Percentiles rank a stretch among this genome's conserved stretches.
Conservation (phyloP, 495 filamentous ascomycete genomes). For the Neurospora discreta region DNA sequence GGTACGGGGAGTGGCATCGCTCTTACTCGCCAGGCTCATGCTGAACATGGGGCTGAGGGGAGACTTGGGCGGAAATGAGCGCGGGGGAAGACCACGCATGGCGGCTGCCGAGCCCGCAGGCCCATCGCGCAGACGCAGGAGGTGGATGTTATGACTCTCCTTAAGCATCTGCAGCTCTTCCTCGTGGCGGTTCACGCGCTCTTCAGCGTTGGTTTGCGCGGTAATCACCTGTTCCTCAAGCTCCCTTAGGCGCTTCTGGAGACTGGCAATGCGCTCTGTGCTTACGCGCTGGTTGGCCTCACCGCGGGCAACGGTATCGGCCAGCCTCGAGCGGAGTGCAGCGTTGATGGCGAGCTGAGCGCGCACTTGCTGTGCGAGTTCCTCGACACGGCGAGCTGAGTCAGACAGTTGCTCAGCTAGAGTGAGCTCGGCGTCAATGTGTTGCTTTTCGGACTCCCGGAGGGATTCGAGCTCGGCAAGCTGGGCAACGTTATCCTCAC, state of each 20-base stretch:
- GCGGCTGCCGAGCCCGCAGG: background rate
- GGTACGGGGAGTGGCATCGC: background rate
- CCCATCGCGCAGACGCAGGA: slow-evolving; percentile 57
- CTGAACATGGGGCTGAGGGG: slow-evolving; percentile 55
- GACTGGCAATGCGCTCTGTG: slow-evolving; percentile 64
- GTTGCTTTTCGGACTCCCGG: slow-evolving; percentile 47
- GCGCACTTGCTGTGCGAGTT: slow-evolving; percentile 63
- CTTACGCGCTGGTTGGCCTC: slow-evolving; percentile 75
- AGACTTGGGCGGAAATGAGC: slow-evolving; percentile 39
- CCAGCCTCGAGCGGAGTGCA: slow-evolving; percentile 65
- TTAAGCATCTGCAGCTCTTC: slow-evolving; percentile 67
- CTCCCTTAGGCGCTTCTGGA: slow-evolving; percentile 66
- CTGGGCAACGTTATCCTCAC: slow-evolving; percentile 47
- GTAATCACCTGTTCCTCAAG: slow-evolving; percentile 75
- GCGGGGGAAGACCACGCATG: slow-evolving; percentile 24
- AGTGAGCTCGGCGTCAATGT: slow-evolving; percentile 50
- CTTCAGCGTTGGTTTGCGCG: slow-evolving; percentile 81
- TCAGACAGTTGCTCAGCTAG: slow-evolving; percentile 55
- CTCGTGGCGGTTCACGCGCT: slow-evolving; percentile 69
- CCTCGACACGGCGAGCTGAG: slow-evolving; percentile 65
- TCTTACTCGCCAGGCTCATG: slow-evolving; percentile 15
- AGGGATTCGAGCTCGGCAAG: slow-evolving; percentile 52
- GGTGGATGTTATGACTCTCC: slow-evolving; percentile 66
- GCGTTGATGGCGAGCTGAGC: slow-evolving; percentile 68
- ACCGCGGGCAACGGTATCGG: slow-evolving; percentile 72